Base-by-base conservation (phyloP, 768 basidiomycete species). In the Asterophora parasitica region DNA sequence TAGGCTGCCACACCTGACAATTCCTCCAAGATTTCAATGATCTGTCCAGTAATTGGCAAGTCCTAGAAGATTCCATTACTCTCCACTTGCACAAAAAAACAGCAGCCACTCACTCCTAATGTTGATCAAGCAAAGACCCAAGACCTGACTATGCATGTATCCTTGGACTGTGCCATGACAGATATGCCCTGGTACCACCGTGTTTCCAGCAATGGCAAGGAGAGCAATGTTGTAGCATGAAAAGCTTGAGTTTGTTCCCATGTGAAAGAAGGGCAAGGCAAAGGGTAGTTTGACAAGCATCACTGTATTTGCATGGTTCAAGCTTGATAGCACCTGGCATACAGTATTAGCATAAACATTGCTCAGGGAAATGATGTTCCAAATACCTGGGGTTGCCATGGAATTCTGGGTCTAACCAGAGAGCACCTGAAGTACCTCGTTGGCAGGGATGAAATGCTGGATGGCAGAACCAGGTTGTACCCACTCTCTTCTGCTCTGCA, bases 111-210 rank as follows among this genome's bases (percentile, higher is more conserved):
- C 46, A 54, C 53, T 26, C 30, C 30, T 15, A 56, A 41, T 10
- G 55, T 53, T 7, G 58, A 56, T 27, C 30, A 54, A 17, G 58
- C 60, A 51, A 62, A 57, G 8, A 63, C 55, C 62, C 61, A 65
- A 4, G 52, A 31, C 8, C 30, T 8, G 12, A 31, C 8, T 12
- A 2, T 31, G 12, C 30, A 31, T 12, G 3, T 9, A 28, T 63
- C 62, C 37, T 51, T 26, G 17, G 56, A 53, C 28, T 44, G n/a
- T 17, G 56, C 46, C 5, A 61, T 31, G 7, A 57, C 53, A 42
- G 44, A 43, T 31, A 44, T 46, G 42, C 58, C 57, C 12, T 30
- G 44, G 26, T 35, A 20, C 58, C 60, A 63, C 23, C 6, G 23
- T 23, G 23, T 28, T 30, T 30, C 12, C 23, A 26, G n/a, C 35